phyloP scores from a whole-genome alignment of 2,329 filamentous ascomycete genomes.

The Colletotrichum sp. region DNA sequence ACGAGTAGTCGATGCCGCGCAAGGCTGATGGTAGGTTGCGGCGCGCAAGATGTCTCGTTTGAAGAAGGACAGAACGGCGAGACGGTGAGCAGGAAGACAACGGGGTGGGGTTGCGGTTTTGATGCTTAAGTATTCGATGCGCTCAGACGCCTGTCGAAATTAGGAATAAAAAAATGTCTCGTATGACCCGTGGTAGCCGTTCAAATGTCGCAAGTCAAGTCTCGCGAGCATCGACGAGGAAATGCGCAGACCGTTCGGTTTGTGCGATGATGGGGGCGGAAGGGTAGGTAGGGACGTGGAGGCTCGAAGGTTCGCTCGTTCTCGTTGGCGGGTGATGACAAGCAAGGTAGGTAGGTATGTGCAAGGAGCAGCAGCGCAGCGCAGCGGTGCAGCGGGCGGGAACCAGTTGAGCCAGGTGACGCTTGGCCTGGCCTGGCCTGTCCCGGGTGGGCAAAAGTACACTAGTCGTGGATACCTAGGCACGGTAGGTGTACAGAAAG shows the following conservation, averaged over 20 bases:
- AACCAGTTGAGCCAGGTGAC: slow-evolving; percentile 26
- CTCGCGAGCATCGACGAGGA: slow-evolving; percentile 10
- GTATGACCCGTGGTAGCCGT: slow-evolving; percentile 42
- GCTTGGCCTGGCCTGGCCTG: slow-evolving; percentile 2
- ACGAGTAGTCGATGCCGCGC: slow-evolving; percentile 18
- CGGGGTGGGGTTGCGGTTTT: slow-evolving; percentile 32
- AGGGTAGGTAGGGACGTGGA: not conserved
- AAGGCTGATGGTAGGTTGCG: not conserved
- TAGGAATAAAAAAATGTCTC: slow-evolving; percentile 44
- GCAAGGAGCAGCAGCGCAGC: not conserved
- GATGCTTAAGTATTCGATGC: slow-evolving; percentile 43
- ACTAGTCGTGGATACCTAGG: not conserved
- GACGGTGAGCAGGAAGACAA: slow-evolving; percentile 27
- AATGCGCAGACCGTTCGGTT: slow-evolving; percentile 3
- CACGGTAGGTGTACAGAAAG: not conserved
- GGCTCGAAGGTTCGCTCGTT: slow-evolving; percentile 9
- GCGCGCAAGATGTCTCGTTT: not conserved
- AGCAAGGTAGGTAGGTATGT: not conserved
- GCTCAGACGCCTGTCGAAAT: slow-evolving; percentile 35
- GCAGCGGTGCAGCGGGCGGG: slow-evolving; percentile 5
- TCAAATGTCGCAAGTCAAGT: slow-evolving; percentile 22
- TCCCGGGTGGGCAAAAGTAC: not conserved
- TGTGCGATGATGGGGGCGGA: slow-evolving; percentile 19
- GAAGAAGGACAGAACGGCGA: slow-evolving; percentile 17
- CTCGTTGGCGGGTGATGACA: slow-evolving; percentile 14